phyloP scores from a whole-genome alignment of 495 filamentous ascomycete genomes.

The Tuber melanosporum region DNA sequence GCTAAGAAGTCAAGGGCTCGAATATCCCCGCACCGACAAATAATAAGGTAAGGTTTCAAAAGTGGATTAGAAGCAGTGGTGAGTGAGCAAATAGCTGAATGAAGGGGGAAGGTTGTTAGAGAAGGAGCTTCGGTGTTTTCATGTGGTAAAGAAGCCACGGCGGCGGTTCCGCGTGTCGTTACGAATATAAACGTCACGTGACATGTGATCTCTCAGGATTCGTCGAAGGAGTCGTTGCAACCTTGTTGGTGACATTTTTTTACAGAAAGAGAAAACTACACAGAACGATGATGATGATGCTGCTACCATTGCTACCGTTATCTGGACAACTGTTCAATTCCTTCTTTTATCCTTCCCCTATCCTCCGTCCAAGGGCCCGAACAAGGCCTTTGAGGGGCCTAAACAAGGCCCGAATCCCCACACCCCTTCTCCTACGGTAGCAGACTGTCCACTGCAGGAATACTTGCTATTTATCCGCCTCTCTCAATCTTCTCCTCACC shows the following conservation, averaged over 20 bases:
- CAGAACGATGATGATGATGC: background rate
- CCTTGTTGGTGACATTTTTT: background rate
- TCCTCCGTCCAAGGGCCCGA: background rate
- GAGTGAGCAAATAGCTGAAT: background rate
- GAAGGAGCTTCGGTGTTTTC: background rate
- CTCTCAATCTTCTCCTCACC: constrained; percentile 28
- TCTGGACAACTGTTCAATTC: constrained; percentile 3
- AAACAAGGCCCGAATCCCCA: constrained; percentile 30
- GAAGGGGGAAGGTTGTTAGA: background rate
- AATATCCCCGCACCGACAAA: background rate
- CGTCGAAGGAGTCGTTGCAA: background rate
- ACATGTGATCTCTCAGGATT: constrained; percentile 11
- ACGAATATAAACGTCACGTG: constrained; percentile 31
- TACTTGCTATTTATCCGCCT: constrained; percentile 9
- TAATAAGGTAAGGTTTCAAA: background rate
- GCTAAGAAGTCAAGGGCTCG: constrained; percentile 11
- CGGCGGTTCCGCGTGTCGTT: constrained; percentile 36
- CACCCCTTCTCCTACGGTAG: constrained; percentile 28
- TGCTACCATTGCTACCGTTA: background rate
- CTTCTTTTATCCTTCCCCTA: background rate
- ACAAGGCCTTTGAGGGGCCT: constrained; percentile 15
- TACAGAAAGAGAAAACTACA: background rate
- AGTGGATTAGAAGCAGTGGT: background rate
- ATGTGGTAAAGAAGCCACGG: constrained; percentile 31
- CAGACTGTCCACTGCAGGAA: constrained; percentile 11